These are phyloP conservation scores for Stemphylium beticola DNA, from an alignment of 2,329 filamentous ascomycete genomes.

Conservation along the genomic window DNA sequence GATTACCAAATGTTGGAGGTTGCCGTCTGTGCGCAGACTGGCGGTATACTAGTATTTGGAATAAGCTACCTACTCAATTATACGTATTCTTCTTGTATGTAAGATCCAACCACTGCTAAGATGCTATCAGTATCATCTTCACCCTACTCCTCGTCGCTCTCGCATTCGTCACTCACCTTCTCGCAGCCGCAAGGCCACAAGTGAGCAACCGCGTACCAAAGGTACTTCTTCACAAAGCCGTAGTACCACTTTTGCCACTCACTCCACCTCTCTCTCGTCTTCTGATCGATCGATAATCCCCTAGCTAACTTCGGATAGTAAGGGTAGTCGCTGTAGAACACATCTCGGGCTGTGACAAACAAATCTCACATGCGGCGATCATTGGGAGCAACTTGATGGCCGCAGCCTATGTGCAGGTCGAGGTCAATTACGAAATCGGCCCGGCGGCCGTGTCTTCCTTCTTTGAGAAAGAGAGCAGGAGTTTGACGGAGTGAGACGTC, in stretches of 20 bases:
- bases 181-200: conserved; percentile 39
- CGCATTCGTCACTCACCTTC: conserved; percentile 10
- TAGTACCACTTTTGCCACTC: conserved; percentile 19
- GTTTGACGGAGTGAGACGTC: neutral
- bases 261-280: neutral
- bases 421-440: conserved; percentile 26
- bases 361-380: conserved; percentile 17
- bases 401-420: conserved; percentile 24
- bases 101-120: too few species aligned
- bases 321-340: neutral
- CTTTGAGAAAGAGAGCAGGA: conserved; percentile 23
- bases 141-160: conserved; percentile 24
- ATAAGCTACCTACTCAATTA: too few species aligned
- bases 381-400: conserved; percentile 20
- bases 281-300: neutral
- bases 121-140: neutral
- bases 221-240: conserved; percentile 26
- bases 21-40: too few species aligned
- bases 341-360: neutral
- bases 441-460: conserved; percentile 27
- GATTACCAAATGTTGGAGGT: too few species aligned
- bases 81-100: too few species aligned
- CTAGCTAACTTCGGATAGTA: neutral
- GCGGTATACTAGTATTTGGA: too few species aligned
- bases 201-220: conserved; percentile 14